Base-by-base conservation (phyloP, 2,329 filamentous ascomycete species). In the Dactylellina drechsleri region DNA sequence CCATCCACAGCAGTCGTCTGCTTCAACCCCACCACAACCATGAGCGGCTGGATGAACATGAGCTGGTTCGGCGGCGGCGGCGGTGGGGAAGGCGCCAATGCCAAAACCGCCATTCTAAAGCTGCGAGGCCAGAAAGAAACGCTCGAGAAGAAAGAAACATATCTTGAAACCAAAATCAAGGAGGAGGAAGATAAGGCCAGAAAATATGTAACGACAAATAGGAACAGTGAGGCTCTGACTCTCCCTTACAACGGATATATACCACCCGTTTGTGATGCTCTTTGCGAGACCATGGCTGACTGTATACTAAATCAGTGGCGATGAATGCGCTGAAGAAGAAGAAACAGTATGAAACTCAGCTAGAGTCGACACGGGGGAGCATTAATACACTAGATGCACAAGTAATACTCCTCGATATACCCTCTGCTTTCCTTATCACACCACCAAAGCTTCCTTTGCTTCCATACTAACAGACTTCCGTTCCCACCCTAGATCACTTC, bases 121-220 rank as follows among this genome's bases (percentile, higher is more conserved):
- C 85, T 99, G 81, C 89, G 95, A 79, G 87, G 90, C 80, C 94
- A 97, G 85, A 87, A 98, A 52, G 94, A 97, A 80, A 98, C 98
- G 93, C 87, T 99, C 81, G 92, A 96, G 84, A 99, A 99, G 87
- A 88, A 94, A 75, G 93, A 98, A 85, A 91, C 88, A 82, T 92
- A 98, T 81, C 84, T 98, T 76, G 91, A 95, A 83, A 91, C 87
- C 77, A 93, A 96, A 85, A 97, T 98, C 85, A 90, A 92, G 26
- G 93, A 98, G 82, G 93, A 98, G 82, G 92, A 97, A 80, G 87
- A 87, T 43, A 87, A 96, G 78, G 95, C 95, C 52, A 87, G 92
- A 83, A 97, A 97, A 86, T 90, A 95, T 77, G 90, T 97, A 66
- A 89, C 86, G 80, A 87, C 90, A 73, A 98, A 98, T 85, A 98